Conservation (phyloP, 2,329 filamentous ascomycete genomes). For the Davidsoniella neocaledoniae region DNA sequence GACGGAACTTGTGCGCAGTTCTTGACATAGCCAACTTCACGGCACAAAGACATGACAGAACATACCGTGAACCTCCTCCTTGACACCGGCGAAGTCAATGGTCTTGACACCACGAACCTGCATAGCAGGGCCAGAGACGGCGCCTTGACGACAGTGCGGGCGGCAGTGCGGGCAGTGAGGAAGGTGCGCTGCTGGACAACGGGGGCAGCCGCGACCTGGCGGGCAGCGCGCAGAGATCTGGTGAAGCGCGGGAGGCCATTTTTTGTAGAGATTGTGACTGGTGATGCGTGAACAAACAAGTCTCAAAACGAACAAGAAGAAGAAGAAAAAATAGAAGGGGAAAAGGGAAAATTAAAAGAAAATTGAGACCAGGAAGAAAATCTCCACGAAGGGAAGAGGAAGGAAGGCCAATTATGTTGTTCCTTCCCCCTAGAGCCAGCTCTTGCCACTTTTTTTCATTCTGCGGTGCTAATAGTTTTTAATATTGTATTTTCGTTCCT, state of each 20-base stretch:
- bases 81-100: constrained; percentile 91
- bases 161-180: constrained; percentile 40
- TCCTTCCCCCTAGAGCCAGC: background rate
- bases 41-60: constrained; percentile 13
- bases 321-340: background rate
- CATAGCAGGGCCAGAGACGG: constrained; percentile 36
- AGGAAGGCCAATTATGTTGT: constrained; percentile 2
- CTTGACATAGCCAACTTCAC: background rate
- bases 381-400: constrained; percentile 4
- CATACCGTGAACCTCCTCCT: constrained; percentile 87
- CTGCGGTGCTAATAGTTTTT: background rate
- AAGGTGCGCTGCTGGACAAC: constrained; percentile 46
- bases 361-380: constrained; percentile 9
- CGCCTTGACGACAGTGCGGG: constrained; percentile 37
- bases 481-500: constrained; percentile 1
- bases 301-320: constrained; percentile 8
- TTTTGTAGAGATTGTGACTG: constrained; percentile 17
- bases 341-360: constrained; percentile 4
- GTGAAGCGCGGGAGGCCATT: constrained; percentile 67
- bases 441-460: constrained; percentile 1
- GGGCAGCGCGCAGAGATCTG: constrained; percentile 47
- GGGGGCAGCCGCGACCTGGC: constrained; percentile 41
- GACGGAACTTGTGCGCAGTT: background rate
- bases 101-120: constrained; percentile 89
- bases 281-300: constrained; percentile 14